These are phyloP conservation scores for Thielaviopsis ethacetica DNA, from an alignment of 2,329 filamentous ascomycete species.

Conservation along the genomic window DNA sequence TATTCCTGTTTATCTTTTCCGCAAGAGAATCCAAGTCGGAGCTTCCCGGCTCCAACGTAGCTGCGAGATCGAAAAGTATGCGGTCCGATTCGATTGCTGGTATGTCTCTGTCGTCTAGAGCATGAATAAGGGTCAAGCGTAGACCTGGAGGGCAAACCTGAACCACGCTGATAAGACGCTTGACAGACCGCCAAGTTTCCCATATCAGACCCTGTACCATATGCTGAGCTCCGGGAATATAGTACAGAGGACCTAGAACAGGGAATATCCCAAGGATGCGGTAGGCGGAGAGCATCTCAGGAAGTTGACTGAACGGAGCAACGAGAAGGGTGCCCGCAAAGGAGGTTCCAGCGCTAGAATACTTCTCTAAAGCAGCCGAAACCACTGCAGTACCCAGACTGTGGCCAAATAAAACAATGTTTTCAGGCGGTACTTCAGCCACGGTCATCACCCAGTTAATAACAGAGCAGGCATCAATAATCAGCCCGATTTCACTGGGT, in stretches of 20 bases:
- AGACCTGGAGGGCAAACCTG: conserved; percentile 35
- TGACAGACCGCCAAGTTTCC: conserved; percentile 67
- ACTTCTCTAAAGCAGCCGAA: conserved; percentile 56
- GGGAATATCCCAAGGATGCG: conserved; percentile 64
- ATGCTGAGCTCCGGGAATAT: conserved; percentile 1
- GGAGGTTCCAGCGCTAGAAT: conserved; percentile 40
- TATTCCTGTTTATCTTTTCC: conserved; percentile 29
- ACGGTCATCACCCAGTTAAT: conserved; percentile 55
- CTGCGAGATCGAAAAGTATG: conserved; percentile 44
- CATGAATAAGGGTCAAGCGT: conserved; percentile 60
- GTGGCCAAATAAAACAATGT: conserved; percentile 71
- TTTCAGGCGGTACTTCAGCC: conserved; percentile 47
- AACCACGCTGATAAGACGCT: conserved; percentile 44
- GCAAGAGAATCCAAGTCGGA: conserved; percentile 24
- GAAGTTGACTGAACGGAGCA: conserved; percentile 61
- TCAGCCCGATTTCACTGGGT: conserved; percentile 66
- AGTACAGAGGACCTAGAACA: conserved; percentile 55
- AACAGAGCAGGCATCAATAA: conserved; percentile 58
- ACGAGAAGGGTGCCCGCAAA: conserved; percentile 72
- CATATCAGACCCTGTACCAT: conserved; percentile 43
- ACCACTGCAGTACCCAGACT: conserved; percentile 78
- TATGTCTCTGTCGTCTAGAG: conserved; percentile 68
- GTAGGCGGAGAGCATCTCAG: conserved; percentile 60
- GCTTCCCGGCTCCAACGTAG: conserved; percentile 26
- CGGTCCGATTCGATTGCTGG: conserved; percentile 52